Percentiles rank a stretch among this genome's conserved stretches.
Conservation (phyloP, 345 rosid species). For the Hirschfeldia incana region DNA sequence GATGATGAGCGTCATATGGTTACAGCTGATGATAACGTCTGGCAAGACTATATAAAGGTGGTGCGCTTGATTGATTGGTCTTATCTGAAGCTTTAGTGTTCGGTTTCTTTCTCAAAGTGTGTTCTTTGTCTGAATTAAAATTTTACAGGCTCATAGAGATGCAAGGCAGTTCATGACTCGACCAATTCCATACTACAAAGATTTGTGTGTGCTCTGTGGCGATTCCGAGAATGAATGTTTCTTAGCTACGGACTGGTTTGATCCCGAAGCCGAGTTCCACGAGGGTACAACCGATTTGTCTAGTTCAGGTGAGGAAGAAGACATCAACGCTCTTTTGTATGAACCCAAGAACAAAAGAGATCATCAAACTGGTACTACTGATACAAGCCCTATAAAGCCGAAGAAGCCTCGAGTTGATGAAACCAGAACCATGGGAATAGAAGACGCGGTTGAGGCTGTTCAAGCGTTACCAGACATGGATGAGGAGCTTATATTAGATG, state of each 20-base stretch:
- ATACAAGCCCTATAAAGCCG: constrained; percentile 25
- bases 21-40: constrained; percentile 75
- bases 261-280: constrained; percentile 47
- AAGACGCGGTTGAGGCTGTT: constrained; percentile 61
- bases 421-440: constrained; percentile 49
- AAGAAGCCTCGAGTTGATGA: constrained; percentile 49
- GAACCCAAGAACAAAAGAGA: constrained; percentile 51
- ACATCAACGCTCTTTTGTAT: constrained; percentile 27
- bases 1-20: constrained; percentile 84
- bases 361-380: constrained; percentile 40
- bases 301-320: constrained; percentile 49
- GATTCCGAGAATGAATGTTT: constrained; percentile 50
- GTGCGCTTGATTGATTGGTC: background rate
- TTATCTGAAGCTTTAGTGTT: background rate
- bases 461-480: constrained; percentile 82
- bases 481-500: constrained; percentile 83
- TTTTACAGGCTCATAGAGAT: constrained; percentile 63
- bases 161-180: constrained; percentile 79
- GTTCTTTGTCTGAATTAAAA: constrained; percentile 12
- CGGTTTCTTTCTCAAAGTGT: background rate
- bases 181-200: constrained; percentile 74
- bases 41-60: constrained; percentile 92
- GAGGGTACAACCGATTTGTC: constrained; percentile 37
- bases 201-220: constrained; percentile 62
- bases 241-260: constrained; percentile 50